phyloP scores from a whole-genome alignment of 768 basidiomycete species.

The Gelatoporia subvermispora region DNA sequence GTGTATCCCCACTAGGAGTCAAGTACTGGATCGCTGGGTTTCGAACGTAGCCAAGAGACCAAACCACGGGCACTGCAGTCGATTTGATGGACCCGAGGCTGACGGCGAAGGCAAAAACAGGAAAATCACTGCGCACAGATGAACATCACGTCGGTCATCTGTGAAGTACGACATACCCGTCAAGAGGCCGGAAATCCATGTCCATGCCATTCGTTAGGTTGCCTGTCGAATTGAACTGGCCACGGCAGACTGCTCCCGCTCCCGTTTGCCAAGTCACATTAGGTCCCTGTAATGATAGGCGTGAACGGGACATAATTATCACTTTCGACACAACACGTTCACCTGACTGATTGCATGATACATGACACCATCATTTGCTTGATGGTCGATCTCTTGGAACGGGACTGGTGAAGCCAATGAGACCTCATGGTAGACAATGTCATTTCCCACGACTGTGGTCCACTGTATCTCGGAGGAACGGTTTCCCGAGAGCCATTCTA shows the following conservation, averaged over 20 bases:
- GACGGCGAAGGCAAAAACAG: conserved; percentile 21
- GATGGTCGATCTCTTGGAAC: conserved; percentile 5
- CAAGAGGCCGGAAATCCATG: conserved; percentile 9
- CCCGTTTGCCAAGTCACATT: too few species aligned
- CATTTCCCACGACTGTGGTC: conserved; percentile 1
- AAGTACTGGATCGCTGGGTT: conserved; percentile 22
- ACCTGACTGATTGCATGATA: conserved; percentile 9
- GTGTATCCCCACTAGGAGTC: conserved; percentile 1
- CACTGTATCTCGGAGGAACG: conserved; percentile 1
- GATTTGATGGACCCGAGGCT: conserved; percentile 21
- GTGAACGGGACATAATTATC: too few species aligned
- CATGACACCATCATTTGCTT: conserved; percentile 9
- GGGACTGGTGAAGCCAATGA: conserved; percentile 2
- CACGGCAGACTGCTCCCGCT: too few species aligned
- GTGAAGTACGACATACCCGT: not conserved
- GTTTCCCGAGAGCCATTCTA: conserved; percentile 14
- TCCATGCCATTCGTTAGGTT: too few species aligned
- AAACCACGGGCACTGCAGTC: conserved; percentile 18
- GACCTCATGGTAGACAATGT: conserved; percentile 8
- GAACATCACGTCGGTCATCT: too few species aligned
- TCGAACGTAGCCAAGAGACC: conserved; percentile 23
- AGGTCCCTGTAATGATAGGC: too few species aligned
- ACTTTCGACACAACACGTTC: not conserved
- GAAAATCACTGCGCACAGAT: not conserved
- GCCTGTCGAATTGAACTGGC: too few species aligned